phyloP scores from a whole-genome alignment of 2,329 filamentous ascomycete genomes.

The Aspergillus ochraceus region DNA sequence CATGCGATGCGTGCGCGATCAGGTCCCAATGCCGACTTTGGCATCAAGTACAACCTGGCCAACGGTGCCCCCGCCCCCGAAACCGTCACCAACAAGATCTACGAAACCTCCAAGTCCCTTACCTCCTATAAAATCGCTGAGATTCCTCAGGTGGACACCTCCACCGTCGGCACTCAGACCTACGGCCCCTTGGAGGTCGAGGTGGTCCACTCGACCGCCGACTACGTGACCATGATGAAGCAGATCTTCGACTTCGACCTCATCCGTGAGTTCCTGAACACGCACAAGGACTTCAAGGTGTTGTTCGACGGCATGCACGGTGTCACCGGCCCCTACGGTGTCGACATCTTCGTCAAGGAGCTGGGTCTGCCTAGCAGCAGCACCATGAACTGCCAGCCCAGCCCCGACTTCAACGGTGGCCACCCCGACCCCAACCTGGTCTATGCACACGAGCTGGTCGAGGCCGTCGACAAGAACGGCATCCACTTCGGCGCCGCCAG shows the following conservation, averaged over 20 bases:
- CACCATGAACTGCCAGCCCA: constrained; percentile 89
- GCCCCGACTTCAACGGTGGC: constrained; percentile 93
- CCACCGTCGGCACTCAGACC: constrained; percentile 76
- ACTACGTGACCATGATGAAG: constrained; percentile 95
- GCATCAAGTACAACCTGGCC: constrained; percentile 98
- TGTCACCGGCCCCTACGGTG: constrained; percentile 93
- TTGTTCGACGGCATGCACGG: constrained; percentile 93
- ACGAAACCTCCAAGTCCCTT: constrained; percentile 82
- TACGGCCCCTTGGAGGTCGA: constrained; percentile 91
- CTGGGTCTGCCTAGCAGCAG: constrained; percentile 74
- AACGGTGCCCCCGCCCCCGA: constrained; percentile 96
- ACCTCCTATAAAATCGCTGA: constrained; percentile 89
- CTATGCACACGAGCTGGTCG: constrained; percentile 92
- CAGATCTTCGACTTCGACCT: constrained; percentile 97
- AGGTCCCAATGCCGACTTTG: constrained; percentile 94
- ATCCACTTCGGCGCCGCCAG: constrained; percentile 96
- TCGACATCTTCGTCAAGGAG: constrained; percentile 92
- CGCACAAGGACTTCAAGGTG: constrained; percentile 90
- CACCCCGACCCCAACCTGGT: constrained; percentile 98
- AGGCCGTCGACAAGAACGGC: constrained; percentile 84
- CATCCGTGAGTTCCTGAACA: constrained; percentile 88
- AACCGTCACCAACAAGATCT: constrained; percentile 97
- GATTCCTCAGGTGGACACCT: constrained; percentile 82
- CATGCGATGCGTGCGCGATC: neutral
- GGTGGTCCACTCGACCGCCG: constrained; percentile 86